Conservation (phyloP, 805 yeast genomes). For the Jamesozyma hellenica region DNA sequence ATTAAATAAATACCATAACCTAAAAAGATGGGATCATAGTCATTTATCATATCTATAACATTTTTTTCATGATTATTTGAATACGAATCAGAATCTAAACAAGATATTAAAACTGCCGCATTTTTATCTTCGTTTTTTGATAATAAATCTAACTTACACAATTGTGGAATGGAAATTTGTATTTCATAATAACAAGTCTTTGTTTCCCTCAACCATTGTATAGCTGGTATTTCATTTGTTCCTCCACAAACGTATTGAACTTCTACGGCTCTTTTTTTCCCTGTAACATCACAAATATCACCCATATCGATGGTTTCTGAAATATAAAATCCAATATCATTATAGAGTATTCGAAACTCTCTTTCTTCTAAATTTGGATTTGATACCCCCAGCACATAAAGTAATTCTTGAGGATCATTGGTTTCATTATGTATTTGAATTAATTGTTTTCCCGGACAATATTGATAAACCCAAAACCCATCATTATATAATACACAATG, state of each 20-base stretch:
- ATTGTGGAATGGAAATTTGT: conserved; percentile 38
- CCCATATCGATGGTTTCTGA: conserved; percentile 38
- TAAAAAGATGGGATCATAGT: conserved; percentile 19
- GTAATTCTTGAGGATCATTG: conserved; percentile 2
- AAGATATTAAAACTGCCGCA: conserved; percentile 12
- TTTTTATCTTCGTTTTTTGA: conserved; percentile 18
- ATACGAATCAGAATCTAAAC: conserved; percentile 4
- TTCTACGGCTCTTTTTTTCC: conserved; percentile 42
- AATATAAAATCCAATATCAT: conserved; percentile 29
- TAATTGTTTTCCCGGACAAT: conserved; percentile 40
- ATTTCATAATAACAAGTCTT: conserved; percentile 50
- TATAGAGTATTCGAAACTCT: conserved; percentile 25
- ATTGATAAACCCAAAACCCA: conserved; percentile 48
- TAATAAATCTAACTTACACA: conserved; percentile 35
- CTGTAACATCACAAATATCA: conserved; percentile 49
- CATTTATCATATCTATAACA: conserved; percentile 11
- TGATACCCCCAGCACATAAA: conserved; percentile 16
- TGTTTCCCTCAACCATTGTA: conserved; percentile 38
- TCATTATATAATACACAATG: conserved; percentile 23
- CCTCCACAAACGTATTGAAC: conserved; percentile 46
- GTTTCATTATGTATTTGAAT: conserved; percentile 37
- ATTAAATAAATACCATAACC: conserved; percentile 22
- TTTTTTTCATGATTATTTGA: neutral
- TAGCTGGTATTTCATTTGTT: conserved; percentile 17
- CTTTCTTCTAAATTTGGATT: conserved; percentile 16